Percentiles rank a stretch among this genome's conserved stretches.
Evolutionary conservation across 2,329 filamentous ascomycete genomes (phyloP).

Genomic region (Juglanconis sp.): DNA sequence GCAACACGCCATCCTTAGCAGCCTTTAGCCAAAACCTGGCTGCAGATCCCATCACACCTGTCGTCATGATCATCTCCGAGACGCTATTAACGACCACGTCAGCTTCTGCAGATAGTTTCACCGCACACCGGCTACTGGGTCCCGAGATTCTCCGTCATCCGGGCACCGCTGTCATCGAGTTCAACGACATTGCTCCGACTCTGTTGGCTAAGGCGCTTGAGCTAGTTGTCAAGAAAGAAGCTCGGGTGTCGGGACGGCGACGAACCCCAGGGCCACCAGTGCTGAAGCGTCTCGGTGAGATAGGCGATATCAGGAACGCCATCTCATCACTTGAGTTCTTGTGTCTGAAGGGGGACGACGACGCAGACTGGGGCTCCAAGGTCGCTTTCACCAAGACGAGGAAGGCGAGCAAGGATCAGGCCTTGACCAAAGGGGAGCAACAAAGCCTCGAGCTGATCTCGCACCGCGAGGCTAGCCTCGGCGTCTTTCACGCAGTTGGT

Average conservation of each 20-base stretch:
- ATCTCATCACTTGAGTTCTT: constrained; percentile 89
- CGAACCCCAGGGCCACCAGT: constrained; percentile 76
- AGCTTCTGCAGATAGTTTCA: constrained; percentile 85
- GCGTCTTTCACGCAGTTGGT: constrained; percentile 93
- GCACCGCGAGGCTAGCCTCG: constrained; percentile 82
- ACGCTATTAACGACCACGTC: constrained; percentile 82
- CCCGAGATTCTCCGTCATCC: constrained; percentile 82
- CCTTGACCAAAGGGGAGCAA: constrained; percentile 71
- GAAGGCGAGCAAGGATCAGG: constrained; percentile 52
- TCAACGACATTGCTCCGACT: constrained; percentile 87
- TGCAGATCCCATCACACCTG: constrained; percentile 57
- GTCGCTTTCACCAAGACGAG: constrained; percentile 69
- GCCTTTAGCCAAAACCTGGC: constrained; percentile 40
- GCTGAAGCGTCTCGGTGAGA: constrained; percentile 75
- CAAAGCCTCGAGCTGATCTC: constrained; percentile 79
- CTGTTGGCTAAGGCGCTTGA: constrained; percentile 82
- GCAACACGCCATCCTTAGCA: constrained; percentile 57
- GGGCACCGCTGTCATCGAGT: constrained; percentile 77
- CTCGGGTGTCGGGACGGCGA: constrained; percentile 69
- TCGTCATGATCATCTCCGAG: constrained; percentile 90
- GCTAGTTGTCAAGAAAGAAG: constrained; percentile 79
- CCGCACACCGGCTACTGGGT: constrained; percentile 83
- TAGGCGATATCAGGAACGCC: constrained; percentile 91
- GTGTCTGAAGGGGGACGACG: constrained; percentile 75
- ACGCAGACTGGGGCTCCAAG: constrained; percentile 71